Conservation (phyloP, 106 monocot genomes). For the Dioscorea zingiberensis region DNA sequence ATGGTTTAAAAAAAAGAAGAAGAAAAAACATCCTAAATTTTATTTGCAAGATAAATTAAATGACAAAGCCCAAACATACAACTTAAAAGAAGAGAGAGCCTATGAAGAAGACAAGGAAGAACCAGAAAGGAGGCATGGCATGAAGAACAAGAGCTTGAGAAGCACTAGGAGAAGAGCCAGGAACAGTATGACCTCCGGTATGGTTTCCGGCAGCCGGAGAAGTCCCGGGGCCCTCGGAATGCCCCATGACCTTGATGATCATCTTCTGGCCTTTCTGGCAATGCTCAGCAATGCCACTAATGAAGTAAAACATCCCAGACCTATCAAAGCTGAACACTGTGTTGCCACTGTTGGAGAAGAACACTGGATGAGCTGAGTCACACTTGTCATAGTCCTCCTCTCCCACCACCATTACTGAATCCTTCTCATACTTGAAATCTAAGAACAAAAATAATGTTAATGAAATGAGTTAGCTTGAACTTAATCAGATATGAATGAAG, state of each 20-base stretch:
- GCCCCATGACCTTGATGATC: constrained; percentile 61
- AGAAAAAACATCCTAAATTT: no score
- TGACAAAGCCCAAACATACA: no score
- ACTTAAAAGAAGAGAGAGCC: no score
- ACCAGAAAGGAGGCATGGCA: no score
- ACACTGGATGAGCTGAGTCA: constrained; percentile 47
- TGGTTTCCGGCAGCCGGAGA: neutral
- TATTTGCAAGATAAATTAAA: no score
- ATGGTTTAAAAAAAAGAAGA: no score
- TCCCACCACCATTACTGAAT: constrained; percentile 72
- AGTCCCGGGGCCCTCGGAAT: neutral
- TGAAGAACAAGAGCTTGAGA: no score
- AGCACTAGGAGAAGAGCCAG: no score
- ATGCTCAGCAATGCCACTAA: constrained; percentile 72
- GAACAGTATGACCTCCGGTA: neutral
- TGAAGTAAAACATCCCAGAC: constrained; percentile 77
- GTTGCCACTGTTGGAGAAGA: constrained; percentile 73
- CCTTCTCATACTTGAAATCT: constrained; percentile 79
- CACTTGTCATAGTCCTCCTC: constrained; percentile 74
- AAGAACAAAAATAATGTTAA: neutral
- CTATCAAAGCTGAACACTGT: constrained; percentile 37
- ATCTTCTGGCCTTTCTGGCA: constrained; percentile 81
- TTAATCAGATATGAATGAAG: no score
- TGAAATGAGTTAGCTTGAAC: no score
- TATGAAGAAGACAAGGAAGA: no score